Evolutionary conservation across 2,329 filamentous ascomycete genomes (phyloP).

Genomic region (Fusarium nanum): DNA sequence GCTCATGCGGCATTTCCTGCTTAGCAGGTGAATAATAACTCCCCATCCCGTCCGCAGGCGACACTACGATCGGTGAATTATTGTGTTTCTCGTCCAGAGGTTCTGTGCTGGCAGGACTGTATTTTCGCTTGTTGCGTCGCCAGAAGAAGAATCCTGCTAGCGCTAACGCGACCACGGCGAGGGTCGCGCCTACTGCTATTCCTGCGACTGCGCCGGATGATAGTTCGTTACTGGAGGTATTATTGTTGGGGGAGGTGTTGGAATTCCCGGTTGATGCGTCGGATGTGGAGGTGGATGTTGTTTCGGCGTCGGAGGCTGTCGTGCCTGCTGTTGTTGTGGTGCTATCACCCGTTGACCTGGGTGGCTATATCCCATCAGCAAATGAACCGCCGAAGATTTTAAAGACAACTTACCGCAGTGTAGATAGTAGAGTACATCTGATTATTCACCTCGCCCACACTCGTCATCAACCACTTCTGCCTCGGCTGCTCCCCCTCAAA

Average conservation of each 20-base stretch:
- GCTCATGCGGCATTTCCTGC: not conserved
- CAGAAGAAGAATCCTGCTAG: conserved; percentile 25
- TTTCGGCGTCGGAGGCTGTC: not conserved
- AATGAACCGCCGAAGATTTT: no score
- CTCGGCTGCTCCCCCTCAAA: conserved; percentile 44
- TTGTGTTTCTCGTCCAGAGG: not conserved
- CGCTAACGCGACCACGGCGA: conserved; percentile 12
- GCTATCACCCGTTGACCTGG: conserved; percentile 2
- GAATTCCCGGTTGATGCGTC: not conserved
- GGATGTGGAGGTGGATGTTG: not conserved
- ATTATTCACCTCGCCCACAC: conserved; percentile 47
- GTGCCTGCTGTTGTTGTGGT: not conserved
- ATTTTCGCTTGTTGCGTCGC: conserved; percentile 21
- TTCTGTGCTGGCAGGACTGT: not conserved
- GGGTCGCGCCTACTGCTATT: conserved; percentile 5
- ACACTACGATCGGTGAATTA: not conserved
- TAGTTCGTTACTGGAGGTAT: not conserved
- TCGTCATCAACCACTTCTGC: conserved; percentile 52
- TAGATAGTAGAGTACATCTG: conserved; percentile 51
- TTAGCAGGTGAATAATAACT: not conserved
- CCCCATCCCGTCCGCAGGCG: not conserved
- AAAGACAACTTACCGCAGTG: not conserved
- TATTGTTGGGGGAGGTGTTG: not conserved
- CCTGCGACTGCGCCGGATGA: conserved; percentile 26
- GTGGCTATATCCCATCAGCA: not conserved